Conservation (phyloP, 164 flowering plant species). For the Vitis amurensis region DNA sequence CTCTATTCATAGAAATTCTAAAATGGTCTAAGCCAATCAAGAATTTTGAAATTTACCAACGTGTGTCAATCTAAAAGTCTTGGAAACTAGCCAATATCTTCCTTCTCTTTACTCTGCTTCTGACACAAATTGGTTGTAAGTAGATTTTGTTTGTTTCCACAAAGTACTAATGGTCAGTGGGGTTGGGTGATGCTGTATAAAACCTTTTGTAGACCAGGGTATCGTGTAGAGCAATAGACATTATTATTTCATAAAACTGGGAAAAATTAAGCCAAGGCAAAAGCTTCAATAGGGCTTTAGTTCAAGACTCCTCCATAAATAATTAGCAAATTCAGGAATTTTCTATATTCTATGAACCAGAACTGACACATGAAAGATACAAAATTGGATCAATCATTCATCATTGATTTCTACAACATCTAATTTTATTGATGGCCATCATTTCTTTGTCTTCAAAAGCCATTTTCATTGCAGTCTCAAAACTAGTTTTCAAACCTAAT, state of each 20-base stretch:
- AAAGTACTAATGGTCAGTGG: slow-evolving; percentile 46
- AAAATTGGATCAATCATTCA: slow-evolving; percentile 75
- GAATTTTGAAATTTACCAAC: no score
- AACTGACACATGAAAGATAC: slow-evolving; percentile 92
- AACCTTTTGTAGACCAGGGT: slow-evolving; percentile 90
- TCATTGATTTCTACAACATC: slow-evolving; percentile 50
- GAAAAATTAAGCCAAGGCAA: slow-evolving; percentile 76
- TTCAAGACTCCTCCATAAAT: slow-evolving; percentile 96
- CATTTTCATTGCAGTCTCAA: slow-evolving; percentile 37
- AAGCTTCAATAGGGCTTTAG: slow-evolving; percentile 85
- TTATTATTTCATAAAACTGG: slow-evolving; percentile 82
- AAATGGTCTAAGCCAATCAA: no score
- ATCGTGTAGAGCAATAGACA: slow-evolving; percentile 91
- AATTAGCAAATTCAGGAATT: slow-evolving; percentile 85
- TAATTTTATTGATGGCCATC: slow-evolving; percentile 31
- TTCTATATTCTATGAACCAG: slow-evolving; percentile 90
- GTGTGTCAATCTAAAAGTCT: no score
- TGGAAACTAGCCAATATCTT: no score
- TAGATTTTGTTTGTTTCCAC: no score
- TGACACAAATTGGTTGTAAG: no score
- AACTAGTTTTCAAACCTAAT: slow-evolving; percentile 21
- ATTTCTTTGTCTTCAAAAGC: slow-evolving; percentile 63
- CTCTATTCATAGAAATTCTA: no score
- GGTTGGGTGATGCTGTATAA: slow-evolving; percentile 88
- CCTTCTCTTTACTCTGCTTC: no score